A percentile compares a stretch with the other conserved stretches of the same genome.
Evolutionary conservation across 441 rosid species (phyloP).

Genomic region (Macaranga tanarius): DNA sequence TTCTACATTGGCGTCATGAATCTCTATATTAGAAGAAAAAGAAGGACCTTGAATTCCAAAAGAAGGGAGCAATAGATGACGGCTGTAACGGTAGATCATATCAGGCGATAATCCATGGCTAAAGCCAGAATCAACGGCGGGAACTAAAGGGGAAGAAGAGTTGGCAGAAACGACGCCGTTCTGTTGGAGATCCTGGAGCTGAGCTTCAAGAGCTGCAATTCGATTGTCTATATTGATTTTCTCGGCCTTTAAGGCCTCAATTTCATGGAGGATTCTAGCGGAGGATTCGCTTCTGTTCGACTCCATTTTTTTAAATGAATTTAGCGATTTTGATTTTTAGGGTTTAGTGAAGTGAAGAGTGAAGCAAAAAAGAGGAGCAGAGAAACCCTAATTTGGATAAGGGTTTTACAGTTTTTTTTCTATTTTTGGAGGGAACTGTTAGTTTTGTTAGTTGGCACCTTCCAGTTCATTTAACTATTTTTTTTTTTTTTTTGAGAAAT

Average conservation of each 20-base stretch:
- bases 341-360: conserved; percentile 1
- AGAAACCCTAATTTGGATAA: conserved; percentile 24
- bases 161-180: conserved; percentile 29
- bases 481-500: no score
- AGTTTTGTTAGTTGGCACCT: neutral
- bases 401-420: neutral
- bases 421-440: neutral
- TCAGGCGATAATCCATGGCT: conserved; percentile 60
- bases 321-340: neutral
- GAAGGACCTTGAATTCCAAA: conserved; percentile 77
- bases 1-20: no score
- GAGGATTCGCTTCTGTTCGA: conserved; percentile 35
- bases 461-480: neutral
- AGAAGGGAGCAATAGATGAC: conserved; percentile 84
- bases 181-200: conserved; percentile 36
- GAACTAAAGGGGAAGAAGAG: conserved; percentile 31
- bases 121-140: conserved; percentile 31
- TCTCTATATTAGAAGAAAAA: neutral
- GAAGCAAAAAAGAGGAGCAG: neutral
- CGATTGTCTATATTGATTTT: conserved; percentile 55
- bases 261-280: conserved; percentile 42
- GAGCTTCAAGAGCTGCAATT: conserved; percentile 67
- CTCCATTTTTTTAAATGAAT: conserved; percentile 39
- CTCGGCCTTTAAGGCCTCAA: conserved; percentile 48
- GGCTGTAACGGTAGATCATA: conserved; percentile 82